Evolutionary conservation across 345 rosid species (phyloP).

Genomic region (Boechera divaricarpa): DNA sequence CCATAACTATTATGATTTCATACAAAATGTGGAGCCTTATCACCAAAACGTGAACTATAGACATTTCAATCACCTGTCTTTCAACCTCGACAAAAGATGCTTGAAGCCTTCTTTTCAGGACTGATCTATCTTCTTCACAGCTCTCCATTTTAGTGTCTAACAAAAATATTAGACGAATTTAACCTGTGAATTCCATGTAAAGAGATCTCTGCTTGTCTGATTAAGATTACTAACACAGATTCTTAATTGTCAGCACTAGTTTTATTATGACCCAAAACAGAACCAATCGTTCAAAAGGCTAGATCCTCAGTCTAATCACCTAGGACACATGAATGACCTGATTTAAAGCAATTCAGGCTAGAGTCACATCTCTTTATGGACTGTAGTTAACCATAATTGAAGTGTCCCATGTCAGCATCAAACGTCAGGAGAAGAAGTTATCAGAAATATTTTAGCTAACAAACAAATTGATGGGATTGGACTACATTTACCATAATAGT

Average conservation of each 20-base stretch:
- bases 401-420: constrained; percentile 40
- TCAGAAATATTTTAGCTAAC: constrained; percentile 31
- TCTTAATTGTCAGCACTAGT: neutral
- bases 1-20: constrained; percentile 21
- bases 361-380: constrained; percentile 45
- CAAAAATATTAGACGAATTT: constrained; percentile 28
- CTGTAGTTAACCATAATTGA: constrained; percentile 42
- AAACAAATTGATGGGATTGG: constrained; percentile 26
- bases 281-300: constrained; percentile 28
- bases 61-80: constrained; percentile 73
- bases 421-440: constrained; percentile 34
- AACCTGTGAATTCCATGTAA: constrained; percentile 2
- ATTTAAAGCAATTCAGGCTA: constrained; percentile 37
- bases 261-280: constrained; percentile 23
- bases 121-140: constrained; percentile 69
- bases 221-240: constrained; percentile 17
- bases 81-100: constrained; percentile 88
- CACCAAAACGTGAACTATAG: constrained; percentile 28
- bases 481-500: constrained; percentile 54
- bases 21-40: constrained; percentile 21
- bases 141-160: constrained; percentile 74
- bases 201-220: neutral
- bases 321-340: constrained; percentile 41
- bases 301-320: constrained; percentile 27
- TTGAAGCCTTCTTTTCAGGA: constrained; percentile 72